Conservation (phyloP, 2,329 filamentous ascomycete species). For the Cordyceps javanica region DNA sequence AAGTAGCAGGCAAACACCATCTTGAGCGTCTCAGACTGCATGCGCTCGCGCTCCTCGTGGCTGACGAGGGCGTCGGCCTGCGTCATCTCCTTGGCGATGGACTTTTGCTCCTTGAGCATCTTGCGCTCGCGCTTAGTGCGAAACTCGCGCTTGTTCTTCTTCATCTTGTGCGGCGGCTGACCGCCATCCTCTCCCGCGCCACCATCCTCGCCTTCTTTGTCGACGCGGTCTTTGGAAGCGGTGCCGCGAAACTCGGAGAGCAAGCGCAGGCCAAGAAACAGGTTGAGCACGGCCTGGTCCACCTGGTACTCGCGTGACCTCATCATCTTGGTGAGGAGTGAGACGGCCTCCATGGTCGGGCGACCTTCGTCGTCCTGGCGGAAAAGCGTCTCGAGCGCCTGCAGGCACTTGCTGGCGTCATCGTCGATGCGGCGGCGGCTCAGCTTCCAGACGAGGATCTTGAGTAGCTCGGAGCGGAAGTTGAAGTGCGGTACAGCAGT, state of each 20-base stretch:
- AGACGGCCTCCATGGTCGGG: conserved; percentile 79
- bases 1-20: conserved; percentile 95
- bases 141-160: conserved; percentile 74
- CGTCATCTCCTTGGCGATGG: conserved; percentile 86
- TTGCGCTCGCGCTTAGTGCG: conserved; percentile 86
- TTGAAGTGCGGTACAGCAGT: conserved; percentile 92
- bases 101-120: conserved; percentile 74
- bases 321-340: conserved; percentile 90
- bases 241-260: conserved; percentile 83
- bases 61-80: conserved; percentile 86
- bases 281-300: conserved; percentile 80
- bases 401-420: conserved; percentile 70
- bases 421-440: conserved; percentile 65
- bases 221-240: conserved; percentile 70
- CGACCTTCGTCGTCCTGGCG: conserved; percentile 83
- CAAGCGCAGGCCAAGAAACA: conserved; percentile 83
- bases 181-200: conserved; percentile 16
- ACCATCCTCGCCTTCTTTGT: conserved; percentile 35
- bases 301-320: conserved; percentile 76
- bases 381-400: conserved; percentile 77
- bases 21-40: conserved; percentile 94
- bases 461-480: conserved; percentile 80
- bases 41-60: conserved; percentile 86
- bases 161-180: conserved; percentile 44
- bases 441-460: conserved; percentile 79